Evolutionary conservation across 192 early-diverging fungal species (phyloP).

Genomic region (Paraglomus brasilianum): DNA sequence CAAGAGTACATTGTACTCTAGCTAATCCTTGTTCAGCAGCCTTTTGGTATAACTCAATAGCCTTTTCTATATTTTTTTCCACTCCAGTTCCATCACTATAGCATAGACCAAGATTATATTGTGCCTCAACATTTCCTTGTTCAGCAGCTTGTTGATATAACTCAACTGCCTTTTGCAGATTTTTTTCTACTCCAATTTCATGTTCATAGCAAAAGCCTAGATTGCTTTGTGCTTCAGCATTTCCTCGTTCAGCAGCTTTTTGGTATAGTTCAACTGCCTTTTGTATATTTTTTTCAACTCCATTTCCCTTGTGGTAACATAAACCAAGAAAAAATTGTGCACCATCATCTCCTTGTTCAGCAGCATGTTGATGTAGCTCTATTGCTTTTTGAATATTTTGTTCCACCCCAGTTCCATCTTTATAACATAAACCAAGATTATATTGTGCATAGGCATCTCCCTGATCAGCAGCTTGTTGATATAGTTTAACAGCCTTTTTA

Average conservation of each 20-base stretch:
- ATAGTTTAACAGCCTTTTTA: constrained; percentile 61
- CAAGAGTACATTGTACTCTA: constrained; percentile 53
- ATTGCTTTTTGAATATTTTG: constrained; percentile 67
- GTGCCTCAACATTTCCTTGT: constrained; percentile 58
- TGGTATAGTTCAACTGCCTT: constrained; percentile 63
- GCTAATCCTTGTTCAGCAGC: constrained; percentile 63
- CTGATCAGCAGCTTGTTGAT: constrained; percentile 54
- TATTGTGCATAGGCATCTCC: constrained; percentile 58
- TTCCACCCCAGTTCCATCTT: constrained; percentile 69
- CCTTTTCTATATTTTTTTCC: constrained; percentile 46
- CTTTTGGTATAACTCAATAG: constrained; percentile 60
- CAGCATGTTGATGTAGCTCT: constrained; percentile 55
- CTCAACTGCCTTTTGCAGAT: constrained; percentile 51
- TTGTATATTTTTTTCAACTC: constrained; percentile 56
- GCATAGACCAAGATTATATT: constrained; percentile 82
- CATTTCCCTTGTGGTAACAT: constrained; percentile 64
- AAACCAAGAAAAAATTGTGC: constrained; percentile 59
- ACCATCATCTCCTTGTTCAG: constrained; percentile 53
- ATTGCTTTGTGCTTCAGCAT: constrained; percentile 56
- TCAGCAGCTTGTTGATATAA: constrained; percentile 56
- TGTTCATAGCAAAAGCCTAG: constrained; percentile 61
- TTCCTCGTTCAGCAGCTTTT: constrained; percentile 53
- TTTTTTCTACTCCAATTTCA: constrained; percentile 54
- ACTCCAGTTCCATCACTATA: constrained; percentile 63
- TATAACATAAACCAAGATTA: constrained; percentile 80